phyloP scores from a whole-genome alignment of 139 green algal genomes.

The Desmodesmus armatus region DNA sequence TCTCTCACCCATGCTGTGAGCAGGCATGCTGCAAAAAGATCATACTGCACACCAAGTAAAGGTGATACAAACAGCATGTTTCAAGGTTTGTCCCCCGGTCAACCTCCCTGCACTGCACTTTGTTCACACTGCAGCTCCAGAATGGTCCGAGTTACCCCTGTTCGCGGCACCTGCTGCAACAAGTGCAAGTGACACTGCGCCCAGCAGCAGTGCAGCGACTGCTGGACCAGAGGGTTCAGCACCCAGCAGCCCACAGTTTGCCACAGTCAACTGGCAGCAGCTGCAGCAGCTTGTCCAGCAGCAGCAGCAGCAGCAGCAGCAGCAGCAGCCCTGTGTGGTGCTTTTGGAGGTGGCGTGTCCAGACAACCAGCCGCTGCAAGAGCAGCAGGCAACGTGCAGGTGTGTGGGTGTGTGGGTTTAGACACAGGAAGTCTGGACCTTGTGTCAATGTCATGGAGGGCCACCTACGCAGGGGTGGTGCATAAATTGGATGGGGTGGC shows the following conservation, averaged over 20 bases:
- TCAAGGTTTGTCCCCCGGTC: no score
- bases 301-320: background rate
- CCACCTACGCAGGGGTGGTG: no score
- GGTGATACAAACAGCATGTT: no score
- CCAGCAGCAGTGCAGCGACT: background rate
- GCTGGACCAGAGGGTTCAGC: background rate
- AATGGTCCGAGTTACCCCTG: background rate
- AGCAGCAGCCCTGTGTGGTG: background rate
- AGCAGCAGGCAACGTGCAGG: background rate
- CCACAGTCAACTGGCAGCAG: conserved; percentile 23
- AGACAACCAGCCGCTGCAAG: background rate
- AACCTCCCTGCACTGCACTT: background rate
- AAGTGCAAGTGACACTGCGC: background rate
- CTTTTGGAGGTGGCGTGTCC: background rate
- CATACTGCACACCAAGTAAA: no score
- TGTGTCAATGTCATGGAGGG: background rate
- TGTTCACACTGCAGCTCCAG: background rate
- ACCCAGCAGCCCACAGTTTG: conserved; percentile 8
- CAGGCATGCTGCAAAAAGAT: no score
- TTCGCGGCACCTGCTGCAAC: background rate
- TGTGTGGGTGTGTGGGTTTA: background rate
- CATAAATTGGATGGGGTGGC: no score
- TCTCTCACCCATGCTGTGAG: no score
- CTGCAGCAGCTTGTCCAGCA: background rate
- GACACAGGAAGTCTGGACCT: background rate